Conservation (phyloP, 139 green algal species). For the Chlamydomonas sp. region DNA sequence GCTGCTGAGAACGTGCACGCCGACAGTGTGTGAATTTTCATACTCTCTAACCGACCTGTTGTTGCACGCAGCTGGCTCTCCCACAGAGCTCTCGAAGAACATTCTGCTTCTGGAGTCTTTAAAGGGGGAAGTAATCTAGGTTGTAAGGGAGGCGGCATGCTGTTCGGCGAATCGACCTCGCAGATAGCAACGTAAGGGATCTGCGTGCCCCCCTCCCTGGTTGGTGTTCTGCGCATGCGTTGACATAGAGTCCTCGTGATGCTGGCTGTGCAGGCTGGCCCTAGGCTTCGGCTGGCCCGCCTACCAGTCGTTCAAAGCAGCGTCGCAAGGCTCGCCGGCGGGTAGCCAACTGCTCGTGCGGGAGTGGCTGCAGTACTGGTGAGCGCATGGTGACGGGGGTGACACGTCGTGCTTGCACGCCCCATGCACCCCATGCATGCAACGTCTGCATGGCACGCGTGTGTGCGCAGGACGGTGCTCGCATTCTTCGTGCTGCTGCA, state of each 20-base stretch:
- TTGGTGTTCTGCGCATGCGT: background rate
- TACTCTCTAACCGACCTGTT: too few species aligned
- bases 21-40: too few species aligned
- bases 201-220: background rate
- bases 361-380: slow-evolving; percentile 11
- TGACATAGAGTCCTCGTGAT: background rate
- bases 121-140: too few species aligned
- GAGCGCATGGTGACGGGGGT: background rate
- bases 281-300: background rate
- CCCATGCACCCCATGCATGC: background rate
- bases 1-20: too few species aligned
- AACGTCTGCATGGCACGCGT: background rate
- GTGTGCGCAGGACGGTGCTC: slow-evolving; percentile 1
- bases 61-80: too few species aligned
- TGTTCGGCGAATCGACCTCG: background rate
- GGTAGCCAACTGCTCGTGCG: background rate
- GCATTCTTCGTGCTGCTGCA: slow-evolving; percentile 1
- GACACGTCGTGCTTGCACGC: too few species aligned
- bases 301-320: slow-evolving; percentile 11
- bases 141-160: too few species aligned
- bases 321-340: background rate
- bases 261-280: background rate
- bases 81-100: too few species aligned
- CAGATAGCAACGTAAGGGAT: background rate
- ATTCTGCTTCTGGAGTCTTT: too few species aligned